Percentiles rank a stretch among this genome's conserved stretches.
phyloP scores from a whole-genome alignment of 495 filamentous ascomycete genomes.

The Entonaema liquescens region DNA sequence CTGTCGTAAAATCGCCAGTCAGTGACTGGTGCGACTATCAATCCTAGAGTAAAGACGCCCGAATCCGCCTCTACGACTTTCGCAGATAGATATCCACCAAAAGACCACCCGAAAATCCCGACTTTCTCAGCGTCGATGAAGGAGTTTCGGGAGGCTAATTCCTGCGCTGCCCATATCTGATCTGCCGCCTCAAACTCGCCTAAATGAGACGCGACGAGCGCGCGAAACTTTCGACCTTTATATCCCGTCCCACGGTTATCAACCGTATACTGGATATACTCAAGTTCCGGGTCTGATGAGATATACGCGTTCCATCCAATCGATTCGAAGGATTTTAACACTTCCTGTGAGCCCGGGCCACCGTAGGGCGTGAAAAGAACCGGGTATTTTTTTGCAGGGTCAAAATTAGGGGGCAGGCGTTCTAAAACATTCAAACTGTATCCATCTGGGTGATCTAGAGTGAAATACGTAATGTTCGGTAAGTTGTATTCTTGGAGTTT shows the following conservation, averaged over 20 bases:
- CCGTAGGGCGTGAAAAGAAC: slow-evolving; percentile 65
- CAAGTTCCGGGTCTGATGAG: slow-evolving; percentile 64
- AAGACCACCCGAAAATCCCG: slow-evolving; percentile 68
- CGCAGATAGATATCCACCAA: slow-evolving; percentile 64
- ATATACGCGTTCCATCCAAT: slow-evolving; percentile 63
- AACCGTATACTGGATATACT: slow-evolving; percentile 64
- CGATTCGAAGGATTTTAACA: slow-evolving; percentile 54
- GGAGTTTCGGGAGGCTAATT: slow-evolving; percentile 50
- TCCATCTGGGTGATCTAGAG: slow-evolving; percentile 57
- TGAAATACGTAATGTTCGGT: slow-evolving; percentile 59
- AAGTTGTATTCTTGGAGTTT: slow-evolving; percentile 59
- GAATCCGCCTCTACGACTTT: slow-evolving; percentile 64
- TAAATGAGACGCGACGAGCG: slow-evolving; percentile 56
- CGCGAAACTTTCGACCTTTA: slow-evolving; percentile 62
- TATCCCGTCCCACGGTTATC: slow-evolving; percentile 66
- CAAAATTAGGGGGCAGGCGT: slow-evolving; percentile 59
- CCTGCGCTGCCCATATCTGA: slow-evolving; percentile 64
- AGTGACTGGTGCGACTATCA: slow-evolving; percentile 63
- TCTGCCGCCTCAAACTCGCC: slow-evolving; percentile 64
- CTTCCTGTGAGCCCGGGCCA: slow-evolving; percentile 62
- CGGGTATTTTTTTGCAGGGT: slow-evolving; percentile 63
- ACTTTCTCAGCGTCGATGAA: slow-evolving; percentile 62
- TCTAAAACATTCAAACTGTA: slow-evolving; percentile 60
- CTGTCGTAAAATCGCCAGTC: slow-evolving; percentile 71
- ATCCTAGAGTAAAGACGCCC: slow-evolving; percentile 60